phyloP scores from a whole-genome alignment of 106 monocot genomes.

The Cymbidium sinense region DNA sequence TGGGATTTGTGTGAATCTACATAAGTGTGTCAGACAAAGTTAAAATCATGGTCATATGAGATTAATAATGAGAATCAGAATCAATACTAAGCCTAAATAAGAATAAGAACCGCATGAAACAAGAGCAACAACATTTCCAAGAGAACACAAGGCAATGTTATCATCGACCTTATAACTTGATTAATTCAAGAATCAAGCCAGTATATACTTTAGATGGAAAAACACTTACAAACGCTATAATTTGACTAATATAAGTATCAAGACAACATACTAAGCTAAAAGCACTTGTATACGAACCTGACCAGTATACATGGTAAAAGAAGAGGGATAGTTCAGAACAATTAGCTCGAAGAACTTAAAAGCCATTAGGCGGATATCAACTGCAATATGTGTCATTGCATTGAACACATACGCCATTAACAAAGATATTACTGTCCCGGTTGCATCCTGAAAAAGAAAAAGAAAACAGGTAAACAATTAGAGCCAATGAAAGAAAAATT shows the following conservation, averaged over 20 bases:
- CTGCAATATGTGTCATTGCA: constrained; percentile 83
- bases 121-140: neutral
- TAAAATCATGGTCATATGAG: too few relatives aligned
- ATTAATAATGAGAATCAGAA: too few relatives aligned
- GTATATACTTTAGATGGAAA: neutral
- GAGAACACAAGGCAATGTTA: neutral
- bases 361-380: constrained; percentile 76
- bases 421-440: constrained; percentile 35
- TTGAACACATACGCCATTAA: constrained; percentile 81
- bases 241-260: neutral
- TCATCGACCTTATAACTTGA: neutral
- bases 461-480: neutral
- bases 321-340: constrained; percentile 55
- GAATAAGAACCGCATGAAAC: too few relatives aligned
- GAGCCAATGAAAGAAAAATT: neutral
- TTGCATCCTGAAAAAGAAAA: constrained; percentile 34
- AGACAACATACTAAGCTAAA: neutral
- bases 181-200: neutral
- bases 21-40: too few relatives aligned
- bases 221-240: neutral
- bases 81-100: too few relatives aligned
- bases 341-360: constrained; percentile 87
- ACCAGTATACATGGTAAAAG: constrained; percentile 63
- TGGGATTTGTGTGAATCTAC: too few relatives aligned
- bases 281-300: constrained; percentile 41